Percentiles rank a stretch among this genome's conserved stretches.
These are phyloP conservation scores for Adansonia madagascariensis DNA, from an alignment of 441 rosid species.

Conservation along the genomic window DNA sequence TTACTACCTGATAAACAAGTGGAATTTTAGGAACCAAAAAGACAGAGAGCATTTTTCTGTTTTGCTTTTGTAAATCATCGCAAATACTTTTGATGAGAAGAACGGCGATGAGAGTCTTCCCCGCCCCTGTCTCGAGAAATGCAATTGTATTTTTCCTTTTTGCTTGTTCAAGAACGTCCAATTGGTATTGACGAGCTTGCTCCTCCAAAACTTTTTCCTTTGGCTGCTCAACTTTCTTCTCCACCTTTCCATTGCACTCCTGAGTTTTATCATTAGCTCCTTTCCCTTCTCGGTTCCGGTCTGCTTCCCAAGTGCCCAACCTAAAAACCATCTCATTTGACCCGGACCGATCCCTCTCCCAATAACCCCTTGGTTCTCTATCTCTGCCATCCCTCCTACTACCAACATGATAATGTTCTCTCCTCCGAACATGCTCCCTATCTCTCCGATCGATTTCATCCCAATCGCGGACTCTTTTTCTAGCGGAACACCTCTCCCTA, in stretches of 20 bases:
- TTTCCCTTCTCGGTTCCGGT: conserved; percentile 57
- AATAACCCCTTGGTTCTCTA: conserved; percentile 78
- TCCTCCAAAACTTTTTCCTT: conserved; percentile 85
- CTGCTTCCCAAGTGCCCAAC: conserved; percentile 84
- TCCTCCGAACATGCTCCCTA: conserved; percentile 62
- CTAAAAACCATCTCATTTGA: conserved; percentile 78
- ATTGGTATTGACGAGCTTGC: conserved; percentile 88
- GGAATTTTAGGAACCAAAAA: conserved; percentile 99
- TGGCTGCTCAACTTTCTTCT: conserved; percentile 59
- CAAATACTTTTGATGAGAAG: conserved; percentile 79
- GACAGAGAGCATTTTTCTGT: conserved; percentile 86
- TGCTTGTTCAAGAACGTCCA: conserved; percentile 99
- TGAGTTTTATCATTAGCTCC: conserved; percentile 44
- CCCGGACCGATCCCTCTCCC: conserved; percentile 92
- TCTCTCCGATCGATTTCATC: conserved; percentile 65
- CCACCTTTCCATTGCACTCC: conserved; percentile 52
- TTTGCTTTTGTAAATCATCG: conserved; percentile 61
- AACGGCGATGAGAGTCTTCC: conserved; percentile 97
- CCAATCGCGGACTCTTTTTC: conserved; percentile 71
- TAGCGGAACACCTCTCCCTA: conserved; percentile 53
- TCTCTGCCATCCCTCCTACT: conserved; percentile 70
- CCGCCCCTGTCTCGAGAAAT: conserved; percentile 98
- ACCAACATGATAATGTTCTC: conserved; percentile 49
- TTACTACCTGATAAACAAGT: conserved; percentile 89
- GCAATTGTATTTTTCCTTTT: conserved; percentile 91